These are phyloP conservation scores for Trichomonas gallinae DNA, from an alignment of 208 protist genomes.

Conservation along the genomic window DNA sequence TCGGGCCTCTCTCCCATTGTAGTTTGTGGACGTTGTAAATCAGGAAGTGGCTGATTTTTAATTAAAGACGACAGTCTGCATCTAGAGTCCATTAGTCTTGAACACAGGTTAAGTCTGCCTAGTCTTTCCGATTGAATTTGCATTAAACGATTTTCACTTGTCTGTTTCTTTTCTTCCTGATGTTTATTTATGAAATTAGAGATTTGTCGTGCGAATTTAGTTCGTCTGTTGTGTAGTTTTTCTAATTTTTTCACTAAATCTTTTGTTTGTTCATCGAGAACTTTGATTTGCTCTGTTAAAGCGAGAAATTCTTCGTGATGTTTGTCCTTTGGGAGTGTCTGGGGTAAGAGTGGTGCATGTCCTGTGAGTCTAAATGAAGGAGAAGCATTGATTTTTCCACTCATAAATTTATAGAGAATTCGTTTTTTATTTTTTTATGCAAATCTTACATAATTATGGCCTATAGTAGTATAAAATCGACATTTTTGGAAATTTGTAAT, in stretches of 20 bases:
- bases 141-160: not conserved
- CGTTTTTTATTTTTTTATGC: not conserved
- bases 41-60: not conserved
- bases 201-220: not conserved
- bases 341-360: not conserved
- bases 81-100: not conserved
- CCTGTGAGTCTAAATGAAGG: not conserved
- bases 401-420: not conserved
- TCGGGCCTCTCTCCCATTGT: not conserved
- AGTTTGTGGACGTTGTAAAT: not conserved
- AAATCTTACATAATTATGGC: too few species aligned
- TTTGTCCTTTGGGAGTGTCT: not conserved
- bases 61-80: not conserved
- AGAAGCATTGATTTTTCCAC: not conserved
- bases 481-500: too few species aligned
- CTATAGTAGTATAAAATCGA: too few species aligned
- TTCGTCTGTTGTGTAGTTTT: not conserved
- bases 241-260: not conserved
- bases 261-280: not conserved
- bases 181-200: not conserved
- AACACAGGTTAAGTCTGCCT: not conserved
- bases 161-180: too few species aligned
- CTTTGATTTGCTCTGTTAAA: not conserved
- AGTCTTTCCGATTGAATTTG: not conserved
- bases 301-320: not conserved